Evolutionary conservation across 2,329 filamentous ascomycete species (phyloP).

Genomic region (Dactylella cylindrospora): DNA sequence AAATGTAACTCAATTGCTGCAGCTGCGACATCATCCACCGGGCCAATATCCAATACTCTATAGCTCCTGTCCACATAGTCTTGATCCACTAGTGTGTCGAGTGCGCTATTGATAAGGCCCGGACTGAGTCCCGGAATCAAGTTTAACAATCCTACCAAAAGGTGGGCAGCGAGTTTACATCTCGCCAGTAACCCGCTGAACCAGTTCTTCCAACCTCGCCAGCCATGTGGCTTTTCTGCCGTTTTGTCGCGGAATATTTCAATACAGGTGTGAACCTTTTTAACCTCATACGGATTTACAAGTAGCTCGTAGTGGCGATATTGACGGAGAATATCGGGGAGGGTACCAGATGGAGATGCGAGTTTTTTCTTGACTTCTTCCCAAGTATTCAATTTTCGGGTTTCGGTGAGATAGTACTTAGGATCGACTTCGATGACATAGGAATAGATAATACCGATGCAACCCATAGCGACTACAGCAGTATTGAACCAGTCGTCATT

Average conservation of each 20-base stretch:
- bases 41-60: conserved; percentile 1
- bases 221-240: neutral
- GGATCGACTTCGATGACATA: conserved; percentile 6
- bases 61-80: conserved; percentile 12
- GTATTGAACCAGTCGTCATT: conserved; percentile 16
- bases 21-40: conserved; percentile 4
- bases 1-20: conserved; percentile 6
- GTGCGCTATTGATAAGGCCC: conserved; percentile 10
- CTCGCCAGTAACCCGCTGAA: neutral
- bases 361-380: neutral
- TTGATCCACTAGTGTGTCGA: conserved; percentile 3
- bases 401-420: conserved; percentile 2
- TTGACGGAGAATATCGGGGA: neutral
- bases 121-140: conserved; percentile 2
- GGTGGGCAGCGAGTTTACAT: neutral
- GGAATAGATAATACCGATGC: conserved; percentile 11
- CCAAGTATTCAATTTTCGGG: neutral
- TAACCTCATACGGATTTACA: conserved; percentile 7
- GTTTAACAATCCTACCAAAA: conserved; percentile 1
- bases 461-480: conserved; percentile 9
- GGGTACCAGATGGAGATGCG: neutral
- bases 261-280: conserved; percentile 1
- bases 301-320: conserved; percentile 12
- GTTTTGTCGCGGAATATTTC: neutral
- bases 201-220: neutral